A percentile compares a stretch with the other conserved stretches of the same genome.
phyloP scores from a whole-genome alignment of 140 eudicot genomes.

The Cichorium intybus region DNA sequence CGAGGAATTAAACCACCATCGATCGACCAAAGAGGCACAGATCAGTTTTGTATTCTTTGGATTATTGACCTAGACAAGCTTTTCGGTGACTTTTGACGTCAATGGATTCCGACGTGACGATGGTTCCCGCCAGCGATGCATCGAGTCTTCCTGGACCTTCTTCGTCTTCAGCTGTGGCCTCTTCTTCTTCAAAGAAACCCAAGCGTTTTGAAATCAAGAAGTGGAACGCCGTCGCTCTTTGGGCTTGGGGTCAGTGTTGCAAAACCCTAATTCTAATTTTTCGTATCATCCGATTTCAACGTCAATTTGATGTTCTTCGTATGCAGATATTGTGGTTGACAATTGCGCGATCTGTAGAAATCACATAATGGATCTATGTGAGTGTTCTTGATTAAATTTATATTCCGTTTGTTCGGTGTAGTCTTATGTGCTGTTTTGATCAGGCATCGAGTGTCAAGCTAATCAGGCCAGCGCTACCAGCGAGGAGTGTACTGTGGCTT shows the following conservation, averaged over 20 bases:
- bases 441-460: slow-evolving; percentile 93
- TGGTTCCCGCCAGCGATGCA: slow-evolving; percentile 58
- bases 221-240: slow-evolving; percentile 88
- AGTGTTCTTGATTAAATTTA: slow-evolving; percentile 16
- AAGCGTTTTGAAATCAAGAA: slow-evolving; percentile 85
- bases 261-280: slow-evolving; percentile 12
- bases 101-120: slow-evolving; percentile 58
- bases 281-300: not conserved
- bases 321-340: slow-evolving; percentile 82
- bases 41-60: not conserved
- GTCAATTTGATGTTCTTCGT: not conserved
- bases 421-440: slow-evolving; percentile 7
- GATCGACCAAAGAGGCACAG: not conserved
- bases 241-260: slow-evolving; percentile 77
- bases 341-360: slow-evolving; percentile 91
- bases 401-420: not conserved
- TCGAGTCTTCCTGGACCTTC: slow-evolving; percentile 44
- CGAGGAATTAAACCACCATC: not conserved
- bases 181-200: slow-evolving; percentile 48
- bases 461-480: slow-evolving; percentile 97
- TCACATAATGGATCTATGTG: slow-evolving; percentile 89
- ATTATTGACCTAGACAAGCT: not conserved
- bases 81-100: not conserved
- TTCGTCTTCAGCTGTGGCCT: slow-evolving; percentile 19
- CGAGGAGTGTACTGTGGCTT: slow-evolving; percentile 96